These are phyloP conservation scores for Solanum etuberosum DNA, from an alignment of 257 asterid species.

Conservation along the genomic window DNA sequence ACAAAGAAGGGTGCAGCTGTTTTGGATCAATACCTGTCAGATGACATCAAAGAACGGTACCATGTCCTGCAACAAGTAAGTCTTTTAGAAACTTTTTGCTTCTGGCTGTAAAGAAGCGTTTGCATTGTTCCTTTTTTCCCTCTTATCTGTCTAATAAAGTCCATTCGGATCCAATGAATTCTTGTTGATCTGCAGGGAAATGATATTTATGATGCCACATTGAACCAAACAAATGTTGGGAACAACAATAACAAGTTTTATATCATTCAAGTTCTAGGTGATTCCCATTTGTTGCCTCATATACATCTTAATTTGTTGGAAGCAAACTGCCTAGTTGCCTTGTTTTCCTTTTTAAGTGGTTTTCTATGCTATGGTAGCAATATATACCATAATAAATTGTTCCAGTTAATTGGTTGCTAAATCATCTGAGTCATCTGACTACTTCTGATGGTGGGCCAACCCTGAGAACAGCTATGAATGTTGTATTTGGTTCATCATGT, in stretches of 20 bases:
- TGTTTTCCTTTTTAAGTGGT: background rate
- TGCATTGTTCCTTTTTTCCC: background rate
- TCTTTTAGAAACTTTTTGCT: background rate
- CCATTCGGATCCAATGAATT: background rate
- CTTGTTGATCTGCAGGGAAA: constrained; percentile 39
- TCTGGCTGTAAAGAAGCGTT: background rate
- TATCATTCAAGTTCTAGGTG: constrained; percentile 50
- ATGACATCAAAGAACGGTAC: constrained; percentile 60
- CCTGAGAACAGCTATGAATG: background rate
- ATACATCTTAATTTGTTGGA: background rate
- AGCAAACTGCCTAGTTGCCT: background rate
- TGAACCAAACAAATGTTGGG: constrained; percentile 89
- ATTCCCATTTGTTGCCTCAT: background rate
- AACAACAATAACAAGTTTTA: constrained; percentile 83
- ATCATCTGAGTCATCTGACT: background rate
- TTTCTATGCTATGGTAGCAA: background rate
- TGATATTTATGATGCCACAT: constrained; percentile 77
- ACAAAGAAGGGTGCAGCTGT: constrained; percentile 82
- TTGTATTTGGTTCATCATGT: background rate
- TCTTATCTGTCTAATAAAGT: background rate
- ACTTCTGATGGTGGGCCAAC: background rate
- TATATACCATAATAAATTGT: background rate
- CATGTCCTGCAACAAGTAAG: constrained; percentile 76
- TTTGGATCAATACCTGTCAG: constrained; percentile 65
- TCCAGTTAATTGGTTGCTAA: background rate